Percentiles rank a stretch among this genome's conserved stretches.
Conservation (phyloP, 1,284 basidiomycete species). For the Lentinula novae-zelandiae region DNA sequence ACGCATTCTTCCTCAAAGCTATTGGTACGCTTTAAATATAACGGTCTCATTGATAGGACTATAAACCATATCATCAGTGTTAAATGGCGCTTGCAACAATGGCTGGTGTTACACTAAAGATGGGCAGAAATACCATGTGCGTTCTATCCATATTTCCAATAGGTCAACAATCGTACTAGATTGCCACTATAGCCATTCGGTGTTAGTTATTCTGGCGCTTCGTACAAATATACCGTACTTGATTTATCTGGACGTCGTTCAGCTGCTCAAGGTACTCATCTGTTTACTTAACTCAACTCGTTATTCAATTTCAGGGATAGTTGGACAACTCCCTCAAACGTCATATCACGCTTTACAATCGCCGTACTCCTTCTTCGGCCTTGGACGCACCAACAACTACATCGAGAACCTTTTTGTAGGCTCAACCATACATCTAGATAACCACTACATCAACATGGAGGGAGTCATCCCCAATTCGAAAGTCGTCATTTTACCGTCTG, state of each 20-base stretch:
- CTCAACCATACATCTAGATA: slow-evolving; percentile 66
- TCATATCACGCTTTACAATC: slow-evolving; percentile 86
- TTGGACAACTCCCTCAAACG: slow-evolving; percentile 90
- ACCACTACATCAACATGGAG: slow-evolving; percentile 88
- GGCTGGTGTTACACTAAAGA: slow-evolving; percentile 71
- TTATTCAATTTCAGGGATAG: slow-evolving; percentile 34
- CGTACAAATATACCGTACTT: slow-evolving; percentile 96
- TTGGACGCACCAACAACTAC: slow-evolving; percentile 99
- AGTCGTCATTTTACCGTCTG: slow-evolving; percentile 88
- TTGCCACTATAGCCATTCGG: slow-evolving; percentile 73
- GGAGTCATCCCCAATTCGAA: slow-evolving; percentile 98
- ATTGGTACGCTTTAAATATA: slow-evolving; percentile 53
- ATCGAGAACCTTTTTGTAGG: slow-evolving; percentile 96
- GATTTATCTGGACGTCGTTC: slow-evolving; percentile 89
- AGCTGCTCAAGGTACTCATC: slow-evolving; percentile 75
- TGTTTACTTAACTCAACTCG: background rate
- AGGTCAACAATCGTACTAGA: background rate
- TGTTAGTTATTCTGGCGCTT: slow-evolving; percentile 90
- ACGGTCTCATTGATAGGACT: background rate
- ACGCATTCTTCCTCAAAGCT: slow-evolving; percentile 98
- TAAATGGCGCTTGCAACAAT: slow-evolving; percentile 90
- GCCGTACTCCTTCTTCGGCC: slow-evolving; percentile 94
- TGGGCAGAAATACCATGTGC: slow-evolving; percentile 68
- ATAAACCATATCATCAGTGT: slow-evolving; percentile 42
- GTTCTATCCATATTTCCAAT: slow-evolving; percentile 21